Evolutionary conservation across 2,329 filamentous ascomycete genomes (phyloP).

Genomic region (Penicillium frequentans): DNA sequence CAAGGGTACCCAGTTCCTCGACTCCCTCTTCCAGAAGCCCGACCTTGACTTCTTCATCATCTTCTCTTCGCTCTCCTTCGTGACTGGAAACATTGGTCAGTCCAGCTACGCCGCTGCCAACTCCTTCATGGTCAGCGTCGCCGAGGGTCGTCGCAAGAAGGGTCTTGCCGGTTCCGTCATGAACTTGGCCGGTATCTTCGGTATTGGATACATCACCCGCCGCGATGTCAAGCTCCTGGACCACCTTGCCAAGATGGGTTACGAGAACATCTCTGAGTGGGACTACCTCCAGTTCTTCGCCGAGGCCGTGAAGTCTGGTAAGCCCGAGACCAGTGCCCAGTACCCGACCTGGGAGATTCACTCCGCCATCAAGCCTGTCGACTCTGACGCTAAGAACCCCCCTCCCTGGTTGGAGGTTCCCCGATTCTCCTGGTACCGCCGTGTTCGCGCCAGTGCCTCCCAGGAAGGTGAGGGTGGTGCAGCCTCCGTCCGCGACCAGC

Average conservation of each 20-base stretch:
- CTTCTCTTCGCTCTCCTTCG: slow-evolving; percentile 11
- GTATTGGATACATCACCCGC: slow-evolving; percentile 10
- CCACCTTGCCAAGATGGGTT: neutral
- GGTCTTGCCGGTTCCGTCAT: slow-evolving; percentile 12
- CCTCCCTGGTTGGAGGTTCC: neutral
- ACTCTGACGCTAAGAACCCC: neutral
- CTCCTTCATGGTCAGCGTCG: slow-evolving; percentile 13
- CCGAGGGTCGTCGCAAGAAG: slow-evolving; percentile 9
- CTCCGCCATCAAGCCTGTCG: neutral
- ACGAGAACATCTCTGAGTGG: neutral
- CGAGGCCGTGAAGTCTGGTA: neutral
- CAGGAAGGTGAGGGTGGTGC: neutral
- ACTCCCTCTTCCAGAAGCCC: slow-evolving; percentile 16
- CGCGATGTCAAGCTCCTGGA: neutral
- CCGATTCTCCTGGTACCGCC: slow-evolving; percentile 1
- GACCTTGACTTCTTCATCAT: slow-evolving; percentile 21
- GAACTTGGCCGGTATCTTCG: slow-evolving; percentile 8
- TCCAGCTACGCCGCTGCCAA: slow-evolving; percentile 18
- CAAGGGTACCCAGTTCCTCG: slow-evolving; percentile 30
- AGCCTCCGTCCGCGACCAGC: neutral
- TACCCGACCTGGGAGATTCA: neutral
- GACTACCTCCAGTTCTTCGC: slow-evolving; percentile 1
- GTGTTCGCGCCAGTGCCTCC: neutral
- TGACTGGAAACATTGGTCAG: slow-evolving; percentile 18
- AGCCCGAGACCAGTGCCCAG: neutral